Evolutionary conservation across 2,329 filamentous ascomycete genomes (phyloP), one percentile per base, ranked within the genome.

Genomic region (Calycina marina): DNA sequence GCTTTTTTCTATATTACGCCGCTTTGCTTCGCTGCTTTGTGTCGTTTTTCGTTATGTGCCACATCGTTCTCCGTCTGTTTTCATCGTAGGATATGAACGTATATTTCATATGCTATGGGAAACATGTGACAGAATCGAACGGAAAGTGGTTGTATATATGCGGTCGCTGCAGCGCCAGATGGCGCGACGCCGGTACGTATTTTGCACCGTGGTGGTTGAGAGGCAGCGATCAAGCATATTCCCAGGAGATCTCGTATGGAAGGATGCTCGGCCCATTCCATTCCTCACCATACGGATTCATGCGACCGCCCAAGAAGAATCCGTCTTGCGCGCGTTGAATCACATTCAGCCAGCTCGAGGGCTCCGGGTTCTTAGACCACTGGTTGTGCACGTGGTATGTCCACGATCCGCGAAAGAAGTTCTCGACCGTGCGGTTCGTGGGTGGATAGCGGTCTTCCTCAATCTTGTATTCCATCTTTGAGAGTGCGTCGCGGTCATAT

Each of bases 381-480:
- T 67, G 65, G 40, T 69, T 69, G 44, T 70, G 65, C 37, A 69
- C 61, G 45, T 70, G 66, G 45, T 69, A 70, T 16, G 63, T 68
- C 62, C 63, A 70, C 14, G 63, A 61, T 2, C 66, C 66, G 4
- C 60, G 55, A 52, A 69, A 69, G 50, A 69, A 70, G 42, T 69
- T 63, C 44, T 66, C 61, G 29, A 69, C 35, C 1, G 63, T 69
- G 24, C 66, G 57, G 43, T 69, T 69, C 39, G 63, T 69, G n/a
- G 63, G 63, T 12, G 65, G 63, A 43, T 62, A 69, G 18, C 60
- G 60, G 44, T 69, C 65, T 33, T 65, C 58, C 12, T 60, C 54
- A 13, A 65, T 48, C 13, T 51, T 51, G 45, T 69, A 69, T 31
- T 63, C 54, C 4, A 39, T 54, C 50, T 47, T 58, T 45, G 37